A percentile compares a stretch with the other conserved stretches of the same genome.
phyloP scores from a whole-genome alignment of 108 stramenopile species.

The Pseudonitzschia pungens region DNA sequence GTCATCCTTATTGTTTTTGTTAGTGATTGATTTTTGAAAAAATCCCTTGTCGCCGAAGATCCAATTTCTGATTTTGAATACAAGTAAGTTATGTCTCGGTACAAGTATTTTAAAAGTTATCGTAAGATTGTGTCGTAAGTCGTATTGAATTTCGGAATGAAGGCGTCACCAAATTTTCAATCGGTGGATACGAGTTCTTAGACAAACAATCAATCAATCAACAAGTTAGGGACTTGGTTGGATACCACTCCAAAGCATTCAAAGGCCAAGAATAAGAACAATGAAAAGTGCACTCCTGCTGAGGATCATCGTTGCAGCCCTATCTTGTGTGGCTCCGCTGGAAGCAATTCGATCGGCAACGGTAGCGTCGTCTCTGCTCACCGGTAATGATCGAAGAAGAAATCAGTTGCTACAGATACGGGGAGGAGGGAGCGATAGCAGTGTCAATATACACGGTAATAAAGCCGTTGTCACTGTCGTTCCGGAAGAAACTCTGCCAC shows the following conservation, averaged over 20 bases:
- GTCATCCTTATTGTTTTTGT: too few species aligned
- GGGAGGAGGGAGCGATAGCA: conserved; percentile 4
- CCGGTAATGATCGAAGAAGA: neutral
- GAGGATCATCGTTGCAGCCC: neutral
- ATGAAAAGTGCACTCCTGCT: neutral
- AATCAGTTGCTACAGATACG: neutral
- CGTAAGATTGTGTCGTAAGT: too few species aligned
- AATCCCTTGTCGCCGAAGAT: too few species aligned
- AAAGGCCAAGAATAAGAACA: neutral
- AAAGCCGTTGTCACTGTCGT: neutral
- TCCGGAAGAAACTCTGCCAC: conserved; percentile 18
- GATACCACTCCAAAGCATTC: neutral
- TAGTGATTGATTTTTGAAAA: too few species aligned
- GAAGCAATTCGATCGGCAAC: conserved; percentile 3
- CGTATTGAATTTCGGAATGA: too few species aligned
- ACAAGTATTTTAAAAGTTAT: too few species aligned
- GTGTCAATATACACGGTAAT: neutral
- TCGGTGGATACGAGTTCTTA: too few species aligned
- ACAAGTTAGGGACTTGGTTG: too few species aligned
- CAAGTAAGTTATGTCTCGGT: too few species aligned
- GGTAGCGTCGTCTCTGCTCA: neutral
- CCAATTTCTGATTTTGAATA: too few species aligned
- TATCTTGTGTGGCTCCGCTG: neutral
- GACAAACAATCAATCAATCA: too few species aligned
- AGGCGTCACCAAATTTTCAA: neutral